phyloP scores from a whole-genome alignment of 2,329 filamentous ascomycete species.

The Claviceps capensis region DNA sequence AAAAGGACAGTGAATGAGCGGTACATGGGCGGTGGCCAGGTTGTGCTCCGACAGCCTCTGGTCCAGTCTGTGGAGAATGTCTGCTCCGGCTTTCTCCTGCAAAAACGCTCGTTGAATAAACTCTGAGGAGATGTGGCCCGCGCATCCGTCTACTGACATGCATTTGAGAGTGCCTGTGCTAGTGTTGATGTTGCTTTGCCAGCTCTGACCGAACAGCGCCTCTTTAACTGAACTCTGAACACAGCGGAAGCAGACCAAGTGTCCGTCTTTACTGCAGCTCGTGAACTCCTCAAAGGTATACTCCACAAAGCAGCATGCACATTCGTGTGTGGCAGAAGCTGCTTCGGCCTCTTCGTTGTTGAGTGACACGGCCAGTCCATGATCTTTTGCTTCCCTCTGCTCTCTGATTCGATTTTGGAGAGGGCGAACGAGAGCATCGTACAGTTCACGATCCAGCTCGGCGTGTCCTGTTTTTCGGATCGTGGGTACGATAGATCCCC shows the following conservation, averaged over 20 bases:
- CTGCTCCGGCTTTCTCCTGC: conserved; percentile 53
- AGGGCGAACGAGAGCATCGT: conserved; percentile 40
- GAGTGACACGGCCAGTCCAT: conserved; percentile 35
- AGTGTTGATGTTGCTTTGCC: conserved; percentile 65
- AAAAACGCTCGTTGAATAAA: conserved; percentile 61
- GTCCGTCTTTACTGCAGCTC: conserved; percentile 52
- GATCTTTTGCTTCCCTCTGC: conserved; percentile 37
- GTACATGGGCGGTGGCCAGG: conserved; percentile 58
- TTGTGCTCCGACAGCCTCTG: conserved; percentile 65
- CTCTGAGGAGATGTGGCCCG: conserved; percentile 55
- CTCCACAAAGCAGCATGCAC: conserved; percentile 64
- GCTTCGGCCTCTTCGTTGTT: conserved; percentile 47
- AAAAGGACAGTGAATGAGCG: conserved; percentile 75
- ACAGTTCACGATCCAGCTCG: conserved; percentile 50
- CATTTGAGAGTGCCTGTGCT: conserved; percentile 65
- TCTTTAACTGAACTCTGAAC: conserved; percentile 72
- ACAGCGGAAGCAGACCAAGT: conserved; percentile 71
- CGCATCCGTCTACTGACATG: conserved; percentile 68
- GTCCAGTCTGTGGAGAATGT: conserved; percentile 63
- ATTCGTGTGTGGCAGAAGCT: conserved; percentile 48
- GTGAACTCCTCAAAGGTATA: conserved; percentile 61
- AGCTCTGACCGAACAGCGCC: conserved; percentile 85
- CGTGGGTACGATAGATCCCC: conserved; percentile 43
- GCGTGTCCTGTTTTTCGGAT: conserved; percentile 52
- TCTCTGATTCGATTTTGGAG: conserved; percentile 30